A percentile compares a stretch with the other conserved stretches of the same genome.
phyloP scores from a whole-genome alignment of 768 basidiomycete species.

The Leccinum ochraceum region DNA sequence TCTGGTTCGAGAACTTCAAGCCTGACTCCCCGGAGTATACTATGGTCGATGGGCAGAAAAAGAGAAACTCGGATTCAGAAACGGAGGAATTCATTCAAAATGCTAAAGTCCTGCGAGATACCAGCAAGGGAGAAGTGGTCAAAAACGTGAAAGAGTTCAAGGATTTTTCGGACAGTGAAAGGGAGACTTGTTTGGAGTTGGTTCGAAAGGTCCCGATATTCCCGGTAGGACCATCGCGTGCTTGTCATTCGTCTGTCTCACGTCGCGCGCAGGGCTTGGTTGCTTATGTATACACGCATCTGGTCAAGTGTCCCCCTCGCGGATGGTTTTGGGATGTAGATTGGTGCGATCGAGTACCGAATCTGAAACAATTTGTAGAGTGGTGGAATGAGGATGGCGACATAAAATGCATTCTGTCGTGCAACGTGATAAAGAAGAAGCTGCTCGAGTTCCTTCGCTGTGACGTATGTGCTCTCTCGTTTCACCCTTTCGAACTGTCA shows the following conservation, averaged over 20 bases:
- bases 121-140: constrained; percentile 15
- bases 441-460: constrained; percentile 18
- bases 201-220: constrained; percentile 22
- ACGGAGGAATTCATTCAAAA: not conserved
- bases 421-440: constrained; percentile 9
- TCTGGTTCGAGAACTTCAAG: constrained; percentile 10
- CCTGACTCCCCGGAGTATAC: constrained; percentile 15
- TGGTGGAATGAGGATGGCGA: constrained; percentile 10
- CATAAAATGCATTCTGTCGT: constrained; percentile 16
- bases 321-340: constrained; percentile 12
- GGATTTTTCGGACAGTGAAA: constrained; percentile 8
- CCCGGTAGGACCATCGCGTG: constrained; percentile 18
- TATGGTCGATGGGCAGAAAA: constrained; percentile 18
- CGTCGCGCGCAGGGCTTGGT: constrained; percentile 18
- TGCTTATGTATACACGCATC: constrained; percentile 32
- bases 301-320: constrained; percentile 18
- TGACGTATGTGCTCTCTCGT: constrained; percentile 10
- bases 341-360: constrained; percentile 8
- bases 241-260: constrained; percentile 10
- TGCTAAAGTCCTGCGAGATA: constrained; percentile 15
- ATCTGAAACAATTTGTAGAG: constrained; percentile 12
- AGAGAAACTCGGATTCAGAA: not conserved
- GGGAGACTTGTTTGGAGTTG: constrained; percentile 15
- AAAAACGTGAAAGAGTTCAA: constrained; percentile 21
- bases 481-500: not conserved